Base-by-base conservation (phyloP, 768 basidiomycete genomes). In the Sarcomyxa edulis region DNA sequence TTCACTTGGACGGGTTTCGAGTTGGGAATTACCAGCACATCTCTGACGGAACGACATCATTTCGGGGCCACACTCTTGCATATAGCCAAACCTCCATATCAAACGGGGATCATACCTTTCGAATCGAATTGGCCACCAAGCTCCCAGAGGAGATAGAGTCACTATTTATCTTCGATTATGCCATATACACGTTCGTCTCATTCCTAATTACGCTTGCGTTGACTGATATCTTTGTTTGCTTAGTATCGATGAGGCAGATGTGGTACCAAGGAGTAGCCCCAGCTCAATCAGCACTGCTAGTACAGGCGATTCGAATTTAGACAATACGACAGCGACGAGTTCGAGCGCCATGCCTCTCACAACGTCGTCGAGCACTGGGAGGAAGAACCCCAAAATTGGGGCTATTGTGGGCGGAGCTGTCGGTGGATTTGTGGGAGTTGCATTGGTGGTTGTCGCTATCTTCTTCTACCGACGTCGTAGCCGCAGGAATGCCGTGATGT, bases 161-260 rank as follows among this genome's bases (percentile, higher is more conserved):
- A 5, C 26, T 41, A 8, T 26, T 53, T 21, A 45, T 51, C 12
- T 53, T 53, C 20, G 52, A 53, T 29, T 43, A 39, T 22, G 49
- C 39, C 6, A 11, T 47, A 0, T 53, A 53, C 16, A 51, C 49
- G 52, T 53, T 30, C 12, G 51, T 47, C 21, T 15, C 14, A n/a
- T 35, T 22, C 21, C 7, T 2, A 2, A 14, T 18, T 35, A 20
- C 14, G 18, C 7, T 21, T 26, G 8, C n/a, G 8, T n/a, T 30
- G n/a, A 30, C 12, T n/a, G n/a, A n/a, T n/a, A n/a, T n/a, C n/a
- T n/a, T n/a, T n/a, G n/a, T n/a, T n/a, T n/a, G n/a, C n/a, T n/a
- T n/a, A n/a, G n/a, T n/a, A n/a, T n/a, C n/a, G n/a, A n/a, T n/a
- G n/a, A n/a, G n/a, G n/a, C n/a, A n/a, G n/a, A n/a, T n/a, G n/a